Conservation (phyloP, 1,284 basidiomycete species). For the Cryptococcus depauperatus region DNA sequence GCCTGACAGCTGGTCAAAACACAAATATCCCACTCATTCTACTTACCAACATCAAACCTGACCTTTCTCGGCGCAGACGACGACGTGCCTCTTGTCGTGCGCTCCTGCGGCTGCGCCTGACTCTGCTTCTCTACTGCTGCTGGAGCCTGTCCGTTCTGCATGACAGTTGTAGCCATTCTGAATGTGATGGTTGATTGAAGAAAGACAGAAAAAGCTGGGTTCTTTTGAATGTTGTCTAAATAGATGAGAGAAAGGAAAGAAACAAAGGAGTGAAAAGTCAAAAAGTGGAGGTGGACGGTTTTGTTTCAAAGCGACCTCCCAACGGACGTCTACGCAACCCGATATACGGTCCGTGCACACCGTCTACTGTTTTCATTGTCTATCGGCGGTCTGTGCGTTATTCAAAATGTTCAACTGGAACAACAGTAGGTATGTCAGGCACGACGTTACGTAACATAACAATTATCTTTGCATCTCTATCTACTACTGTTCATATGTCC, state of each 20-base stretch:
- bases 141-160: slow-evolving; percentile 1
- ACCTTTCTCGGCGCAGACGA: slow-evolving; percentile 69
- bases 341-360: no score
- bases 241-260: neutral
- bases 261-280: neutral
- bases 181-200: neutral
- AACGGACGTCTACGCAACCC: no score
- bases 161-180: neutral
- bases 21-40: neutral
- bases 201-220: neutral
- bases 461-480: no score
- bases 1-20: slow-evolving; percentile 14
- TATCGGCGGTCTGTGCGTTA: no score
- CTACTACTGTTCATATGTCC: no score
- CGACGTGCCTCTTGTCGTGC: slow-evolving; percentile 32
- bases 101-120: slow-evolving; percentile 21
- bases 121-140: neutral
- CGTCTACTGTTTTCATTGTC: no score
- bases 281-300: neutral
- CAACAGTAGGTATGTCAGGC: no score
- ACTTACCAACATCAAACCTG: slow-evolving; percentile 82
- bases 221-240: neutral
- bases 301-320: no score
- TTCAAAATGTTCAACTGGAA: no score
- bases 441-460: no score